Evolutionary conservation across 2,329 filamentous ascomycete genomes (phyloP), one percentile per base, ranked within the genome.

Genomic region (Apiospora saccharicola): DNA sequence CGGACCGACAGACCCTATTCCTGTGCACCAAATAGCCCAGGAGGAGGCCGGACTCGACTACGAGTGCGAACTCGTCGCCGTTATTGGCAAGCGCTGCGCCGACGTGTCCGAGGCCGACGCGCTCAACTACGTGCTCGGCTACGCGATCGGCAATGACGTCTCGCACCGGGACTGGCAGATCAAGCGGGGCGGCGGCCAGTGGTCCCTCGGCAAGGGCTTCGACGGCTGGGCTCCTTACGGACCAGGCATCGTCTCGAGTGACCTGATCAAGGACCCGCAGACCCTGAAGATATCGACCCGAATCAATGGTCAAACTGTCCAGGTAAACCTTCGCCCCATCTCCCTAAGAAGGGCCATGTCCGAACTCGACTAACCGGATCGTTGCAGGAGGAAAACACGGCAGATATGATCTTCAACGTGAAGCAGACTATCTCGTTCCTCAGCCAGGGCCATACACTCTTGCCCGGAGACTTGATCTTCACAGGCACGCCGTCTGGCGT

Each of bases 131-230:
- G 91, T 95, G 3, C 85, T 94, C 1, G 93, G 93, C 6, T 95
- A 95, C 79, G 86, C 90, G 2, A 88, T 93, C 46, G 92, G 93
- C 71, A 93, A 96, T 81, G 93, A 96, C 80, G 88, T 96, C n/a
- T 94, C 91, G 14, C 92, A 94, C 82, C 90, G 93, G 53, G 92
- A 94, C 75, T 95, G 92, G 91, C 92, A 94, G 82, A 81, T 93
- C 73, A 88, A 90, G 80, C 87, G 86, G 53, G 91, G 91, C 22
- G 90, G 90, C 22, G 88, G 91, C 0, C 92, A 94, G 82, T 94
- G 92, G 91, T 88, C 87, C 0, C 83, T 93, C 19, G 92, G 92
- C 49, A 94, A 94, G 81, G 90, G 91, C 3, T 94, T 93, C 75
- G 92, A 94, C 81, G 90, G 90, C 75, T 94, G 92, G 91, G 92